These are phyloP conservation scores for Phialophora expanda DNA, from an alignment of 2,329 filamentous ascomycete genomes.

Conservation along the genomic window DNA sequence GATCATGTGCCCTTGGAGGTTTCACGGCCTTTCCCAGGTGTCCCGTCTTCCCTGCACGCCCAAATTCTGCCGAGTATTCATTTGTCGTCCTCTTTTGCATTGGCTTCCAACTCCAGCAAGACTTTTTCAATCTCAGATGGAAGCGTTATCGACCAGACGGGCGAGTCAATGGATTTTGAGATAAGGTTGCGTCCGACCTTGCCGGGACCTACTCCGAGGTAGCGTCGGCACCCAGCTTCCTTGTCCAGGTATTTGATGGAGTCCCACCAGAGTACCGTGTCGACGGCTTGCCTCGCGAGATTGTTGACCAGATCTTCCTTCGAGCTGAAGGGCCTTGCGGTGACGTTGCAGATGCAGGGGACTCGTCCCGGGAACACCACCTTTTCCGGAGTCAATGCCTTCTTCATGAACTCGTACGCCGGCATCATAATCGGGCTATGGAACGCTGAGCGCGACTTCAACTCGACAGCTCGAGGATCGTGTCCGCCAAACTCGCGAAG, in stretches of 20 bases:
- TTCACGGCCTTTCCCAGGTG: not conserved
- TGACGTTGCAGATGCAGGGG: conserved; percentile 85
- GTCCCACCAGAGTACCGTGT: conserved; percentile 94
- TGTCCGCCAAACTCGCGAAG: conserved; percentile 88
- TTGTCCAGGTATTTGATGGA: conserved; percentile 89
- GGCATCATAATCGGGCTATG: conserved; percentile 83
- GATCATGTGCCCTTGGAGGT: not conserved
- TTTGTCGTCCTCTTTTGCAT: conserved; percentile 28
- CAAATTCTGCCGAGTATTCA: not conserved
- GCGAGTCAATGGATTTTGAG: conserved; percentile 91
- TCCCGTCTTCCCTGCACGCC: not conserved
- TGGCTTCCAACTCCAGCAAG: conserved; percentile 36
- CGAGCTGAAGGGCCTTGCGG: conserved; percentile 75
- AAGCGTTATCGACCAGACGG: conserved; percentile 89
- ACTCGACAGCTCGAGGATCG: conserved; percentile 82
- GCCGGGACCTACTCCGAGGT: conserved; percentile 90
- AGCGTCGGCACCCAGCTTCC: conserved; percentile 77
- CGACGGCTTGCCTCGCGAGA: conserved; percentile 79
- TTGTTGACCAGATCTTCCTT: conserved; percentile 78
- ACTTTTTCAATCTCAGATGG: conserved; percentile 70
- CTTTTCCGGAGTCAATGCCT: conserved; percentile 66
- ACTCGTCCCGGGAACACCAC: conserved; percentile 76
- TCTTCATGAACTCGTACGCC: conserved; percentile 74
- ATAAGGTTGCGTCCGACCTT: conserved; percentile 93
- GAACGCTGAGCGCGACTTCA: conserved; percentile 60